Conservation (phyloP, 805 yeast species). For the Scheffersomyces lignosus region DNA sequence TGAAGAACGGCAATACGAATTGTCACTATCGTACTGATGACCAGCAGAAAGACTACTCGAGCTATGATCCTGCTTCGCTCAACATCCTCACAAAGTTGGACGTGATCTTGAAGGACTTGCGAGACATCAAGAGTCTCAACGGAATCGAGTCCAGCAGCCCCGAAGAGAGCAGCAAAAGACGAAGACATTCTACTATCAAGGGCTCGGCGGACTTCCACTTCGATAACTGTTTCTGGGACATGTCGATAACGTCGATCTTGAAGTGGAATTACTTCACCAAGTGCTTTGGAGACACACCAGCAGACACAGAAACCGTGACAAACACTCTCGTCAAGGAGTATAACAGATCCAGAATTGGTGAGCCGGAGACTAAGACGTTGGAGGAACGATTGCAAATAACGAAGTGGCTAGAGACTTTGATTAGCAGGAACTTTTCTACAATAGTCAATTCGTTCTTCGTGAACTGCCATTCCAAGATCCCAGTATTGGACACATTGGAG, state of each 20-base stretch:
- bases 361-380: constrained; percentile 5
- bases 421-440: constrained; percentile 14
- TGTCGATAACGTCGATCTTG: constrained; percentile 30
- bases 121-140: constrained; percentile 11
- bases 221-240: constrained; percentile 30
- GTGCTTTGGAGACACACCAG: constrained; percentile 9
- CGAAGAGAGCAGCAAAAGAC: background rate
- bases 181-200: too few species aligned
- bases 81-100: constrained; percentile 31
- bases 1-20: constrained; percentile 21
- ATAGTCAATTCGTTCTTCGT: constrained; percentile 29
- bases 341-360: constrained; percentile 2
- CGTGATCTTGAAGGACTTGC: constrained; percentile 24
- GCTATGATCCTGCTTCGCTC: constrained; percentile 26
- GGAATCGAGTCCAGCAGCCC: background rate
- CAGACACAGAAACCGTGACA: constrained; percentile 8
- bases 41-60: constrained; percentile 16
- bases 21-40: constrained; percentile 34
- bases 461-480: constrained; percentile 34
- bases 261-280: constrained; percentile 27
- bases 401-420: constrained; percentile 17
- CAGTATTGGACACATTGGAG: constrained; percentile 28
- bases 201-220: constrained; percentile 1
- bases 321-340: constrained; percentile 14
- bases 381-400: constrained; percentile 12